Base-by-base conservation (phyloP, 2,329 filamentous ascomycete species). In the Nemania sp. region DNA sequence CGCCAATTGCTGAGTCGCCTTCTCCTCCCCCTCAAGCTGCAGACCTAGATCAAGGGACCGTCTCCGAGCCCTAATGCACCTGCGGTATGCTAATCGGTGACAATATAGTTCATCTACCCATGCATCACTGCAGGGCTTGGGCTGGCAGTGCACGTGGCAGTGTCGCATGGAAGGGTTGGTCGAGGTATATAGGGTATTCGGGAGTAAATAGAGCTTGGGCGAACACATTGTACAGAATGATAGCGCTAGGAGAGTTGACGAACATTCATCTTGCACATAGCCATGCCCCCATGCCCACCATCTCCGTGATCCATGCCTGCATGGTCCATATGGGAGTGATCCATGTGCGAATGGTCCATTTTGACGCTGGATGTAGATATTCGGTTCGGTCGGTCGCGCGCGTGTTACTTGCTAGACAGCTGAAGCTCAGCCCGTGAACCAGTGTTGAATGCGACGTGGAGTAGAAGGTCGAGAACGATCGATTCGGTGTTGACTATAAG, bases 201-300 rank as follows among this genome's bases (percentile, higher is more conserved):
- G n/a, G n/a, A n/a, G n/a, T n/a, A n/a, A n/a, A n/a, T n/a, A n/a
- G n/a, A n/a, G n/a, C n/a, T n/a, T n/a, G n/a, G n/a, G n/a, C n/a
- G n/a, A n/a, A 51, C 27, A 27, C 6, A 43, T 45, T 18, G 32
- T 22, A 11, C 52, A 51, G 54, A 52, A 15, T 27, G 26, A 29
- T 38, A 32, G 29, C 29, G 11, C 43, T 24, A 8, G n/a, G 53
- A 22, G 32, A 35, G 22, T 26, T 3, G 11, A 66, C 90, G 76
- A 83, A 95, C 94, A 81, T 94, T 97, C 93, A 98, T 98, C 81
- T 86, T 94, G 87, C 94, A 98, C 85, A 90, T 76, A n/a, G 73
- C 69, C 73, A 73, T 75, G 38, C 62, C 55, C n/a, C 63, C 66
- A 47, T 70, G 64, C 75, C 86, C 85, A 82, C 85, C 85, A 62